A percentile compares a stretch with the other conserved stretches of the same genome.
Conservation (phyloP, 257 asterid species). For the Ocimum tenuiflorum region DNA sequence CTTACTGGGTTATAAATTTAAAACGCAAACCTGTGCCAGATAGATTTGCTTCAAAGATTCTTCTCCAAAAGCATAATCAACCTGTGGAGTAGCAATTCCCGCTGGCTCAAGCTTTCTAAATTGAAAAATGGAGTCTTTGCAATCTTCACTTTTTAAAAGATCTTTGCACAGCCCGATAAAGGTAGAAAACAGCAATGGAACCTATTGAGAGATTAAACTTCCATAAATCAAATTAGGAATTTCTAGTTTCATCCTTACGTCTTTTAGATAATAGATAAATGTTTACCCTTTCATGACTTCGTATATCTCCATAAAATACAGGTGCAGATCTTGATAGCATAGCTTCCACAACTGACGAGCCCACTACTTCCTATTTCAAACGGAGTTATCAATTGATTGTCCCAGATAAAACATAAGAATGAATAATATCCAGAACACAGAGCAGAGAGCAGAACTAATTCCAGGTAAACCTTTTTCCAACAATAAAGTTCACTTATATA, state of each 20-base stretch:
- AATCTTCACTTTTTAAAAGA: slow-evolving; percentile 27
- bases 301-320: slow-evolving; percentile 79
- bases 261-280: not conserved
- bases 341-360: slow-evolving; percentile 69
- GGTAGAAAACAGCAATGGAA: slow-evolving; percentile 62
- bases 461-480: no score
- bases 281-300: slow-evolving; percentile 87
- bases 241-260: not conserved
- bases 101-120: slow-evolving; percentile 26
- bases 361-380: slow-evolving; percentile 53
- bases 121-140: slow-evolving; percentile 25
- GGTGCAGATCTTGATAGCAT: slow-evolving; percentile 86
- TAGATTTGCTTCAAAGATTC: slow-evolving; percentile 67
- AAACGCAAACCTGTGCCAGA: slow-evolving; percentile 74
- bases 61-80: slow-evolving; percentile 27
- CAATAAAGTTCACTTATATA: not conserved
- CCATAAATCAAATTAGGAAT: not conserved
- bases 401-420: slow-evolving; percentile 14
- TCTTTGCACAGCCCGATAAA: slow-evolving; percentile 77
- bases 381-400: not conserved
- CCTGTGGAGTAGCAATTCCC: slow-evolving; percentile 28
- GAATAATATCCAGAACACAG: not conserved
- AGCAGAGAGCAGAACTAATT: not conserved
- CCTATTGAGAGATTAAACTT: slow-evolving; percentile 35
- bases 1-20: not conserved